Evolutionary conservation across 805 yeast species (phyloP), one percentile per base, ranked within the genome.

Genomic region (Candida incommunis): DNA sequence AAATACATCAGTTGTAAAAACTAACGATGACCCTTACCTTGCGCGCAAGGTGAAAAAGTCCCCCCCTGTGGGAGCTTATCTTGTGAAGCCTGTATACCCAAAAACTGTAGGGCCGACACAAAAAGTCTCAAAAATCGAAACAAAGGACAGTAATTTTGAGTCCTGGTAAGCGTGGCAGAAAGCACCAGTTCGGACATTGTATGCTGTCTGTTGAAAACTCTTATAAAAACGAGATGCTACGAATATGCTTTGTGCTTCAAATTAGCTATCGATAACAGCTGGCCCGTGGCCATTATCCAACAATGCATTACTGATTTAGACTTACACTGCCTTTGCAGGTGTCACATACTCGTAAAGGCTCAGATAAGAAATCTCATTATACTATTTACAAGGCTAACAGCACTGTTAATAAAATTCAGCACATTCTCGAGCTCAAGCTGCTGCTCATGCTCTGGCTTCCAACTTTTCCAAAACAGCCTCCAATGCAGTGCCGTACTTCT

Each of bases 61-160:
- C 7, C 37, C 37, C 4, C 11, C 11, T 11, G 37, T 31, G 18
- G 37, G 37, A 5, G 37, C 37, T 5, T 31, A 9, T 16, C 13
- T 25, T 7, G n/a, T 9, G 18, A 31, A 31, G 18, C 4, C 11
- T 11, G 18, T n/a, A 4, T 7, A 5, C 7, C 18, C 5, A 4
- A 11, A 31, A 5, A 18, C 37, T 9, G 18, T 11, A n/a, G n/a
- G n/a, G 37, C 37, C 18, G 7, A 16, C 18, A 7, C 23, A 47
- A 42, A 13, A 40, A 31, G 22, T 50, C 45, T 4, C 20, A 7
- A 23, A 46, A 40, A n/a, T 35, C 27, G 22, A 50, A 45, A 31
- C 37, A 5, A 31, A n/a, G 37, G 37, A 31, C 20, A 31, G 37
- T 18, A 18, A 31, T 31, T 31, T 31, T 16, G 13, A 11, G 37